Evolutionary conservation across 192 early-diverging fungal species (phyloP).

Genomic region (Backusella liffmaniae): DNA sequence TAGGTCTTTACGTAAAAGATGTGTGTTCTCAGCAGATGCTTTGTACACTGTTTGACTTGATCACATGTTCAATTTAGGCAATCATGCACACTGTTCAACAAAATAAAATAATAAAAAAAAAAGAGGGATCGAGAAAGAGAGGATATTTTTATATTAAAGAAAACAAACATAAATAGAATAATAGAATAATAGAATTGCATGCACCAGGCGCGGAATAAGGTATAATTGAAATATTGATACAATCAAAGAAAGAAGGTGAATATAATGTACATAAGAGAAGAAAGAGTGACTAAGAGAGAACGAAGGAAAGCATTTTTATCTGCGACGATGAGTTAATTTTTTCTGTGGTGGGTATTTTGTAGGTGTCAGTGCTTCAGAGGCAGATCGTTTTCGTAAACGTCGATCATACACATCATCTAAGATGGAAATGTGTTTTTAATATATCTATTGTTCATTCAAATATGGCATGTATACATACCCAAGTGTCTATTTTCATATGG

Average conservation of each 20-base stretch:
- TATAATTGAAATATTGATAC: not conserved
- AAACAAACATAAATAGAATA: not conserved
- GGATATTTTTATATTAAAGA: not conserved
- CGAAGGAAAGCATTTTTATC: not conserved
- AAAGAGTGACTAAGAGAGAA: not conserved
- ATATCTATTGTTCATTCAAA: not conserved
- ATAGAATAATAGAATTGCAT: not conserved
- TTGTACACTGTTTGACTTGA: not conserved
- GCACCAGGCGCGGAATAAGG: not conserved
- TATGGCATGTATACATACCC: not conserved
- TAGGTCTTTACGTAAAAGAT: not conserved
- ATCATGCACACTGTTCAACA: slow-evolving; percentile 1
- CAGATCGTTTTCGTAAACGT: slow-evolving; percentile 10
- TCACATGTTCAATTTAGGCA: slow-evolving; percentile 11
- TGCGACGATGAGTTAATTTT: slow-evolving; percentile 1
- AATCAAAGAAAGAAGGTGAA: not conserved
- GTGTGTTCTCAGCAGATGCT: not conserved
- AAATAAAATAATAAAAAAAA: not conserved
- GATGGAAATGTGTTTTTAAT: not conserved
- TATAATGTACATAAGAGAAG: not conserved
- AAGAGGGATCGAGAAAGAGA: not conserved
- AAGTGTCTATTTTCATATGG: slow-evolving; percentile 11
- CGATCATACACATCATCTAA: slow-evolving; percentile 21
- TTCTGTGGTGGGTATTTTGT: slow-evolving; percentile 20
- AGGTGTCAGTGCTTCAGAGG: slow-evolving; percentile 1